phyloP scores from a whole-genome alignment of 2,329 filamentous ascomycete species.

The Fusarium sp. region DNA sequence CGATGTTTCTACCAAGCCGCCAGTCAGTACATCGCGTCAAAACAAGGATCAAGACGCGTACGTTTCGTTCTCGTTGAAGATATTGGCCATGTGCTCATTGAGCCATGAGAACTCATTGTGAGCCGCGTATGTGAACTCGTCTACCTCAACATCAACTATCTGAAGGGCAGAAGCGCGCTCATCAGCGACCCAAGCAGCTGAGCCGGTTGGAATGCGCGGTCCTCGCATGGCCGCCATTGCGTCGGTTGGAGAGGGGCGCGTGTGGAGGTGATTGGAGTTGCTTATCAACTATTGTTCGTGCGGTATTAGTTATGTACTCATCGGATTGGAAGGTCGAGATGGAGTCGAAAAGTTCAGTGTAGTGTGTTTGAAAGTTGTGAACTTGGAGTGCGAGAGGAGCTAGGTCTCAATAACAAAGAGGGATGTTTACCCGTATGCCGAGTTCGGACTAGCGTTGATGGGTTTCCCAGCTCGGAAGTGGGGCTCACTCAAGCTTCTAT shows the following conservation, averaged over 20 bases:
- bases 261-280: not conserved
- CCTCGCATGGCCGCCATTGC: slow-evolving; percentile 59
- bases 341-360: slow-evolving; percentile 20
- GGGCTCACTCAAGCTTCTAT: slow-evolving; percentile 18
- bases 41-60: slow-evolving; percentile 53
- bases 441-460: slow-evolving; percentile 11
- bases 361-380: slow-evolving; percentile 30
- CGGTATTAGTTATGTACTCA: slow-evolving; percentile 37
- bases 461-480: slow-evolving; percentile 13
- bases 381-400: slow-evolving; percentile 29
- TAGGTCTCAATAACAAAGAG: slow-evolving; percentile 34
- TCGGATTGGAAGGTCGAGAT: slow-evolving; percentile 21
- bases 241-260: slow-evolving; percentile 24
- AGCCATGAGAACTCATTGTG: slow-evolving; percentile 97
- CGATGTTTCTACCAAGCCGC: slow-evolving; percentile 73
- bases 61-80: slow-evolving; percentile 89
- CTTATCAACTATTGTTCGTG: slow-evolving; percentile 27
- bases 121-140: slow-evolving; percentile 92
- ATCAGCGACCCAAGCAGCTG: slow-evolving; percentile 82
- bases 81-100: slow-evolving; percentile 97
- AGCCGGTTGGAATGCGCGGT: slow-evolving; percentile 77
- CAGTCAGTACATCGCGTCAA: slow-evolving; percentile 19
- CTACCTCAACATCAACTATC: slow-evolving; percentile 82
- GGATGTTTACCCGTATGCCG: slow-evolving; percentile 20
- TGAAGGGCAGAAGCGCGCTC: slow-evolving; percentile 82